Base-by-base conservation (phyloP, 2,329 filamentous ascomycete genomes). In the Pseudopyricularia cyperi region DNA sequence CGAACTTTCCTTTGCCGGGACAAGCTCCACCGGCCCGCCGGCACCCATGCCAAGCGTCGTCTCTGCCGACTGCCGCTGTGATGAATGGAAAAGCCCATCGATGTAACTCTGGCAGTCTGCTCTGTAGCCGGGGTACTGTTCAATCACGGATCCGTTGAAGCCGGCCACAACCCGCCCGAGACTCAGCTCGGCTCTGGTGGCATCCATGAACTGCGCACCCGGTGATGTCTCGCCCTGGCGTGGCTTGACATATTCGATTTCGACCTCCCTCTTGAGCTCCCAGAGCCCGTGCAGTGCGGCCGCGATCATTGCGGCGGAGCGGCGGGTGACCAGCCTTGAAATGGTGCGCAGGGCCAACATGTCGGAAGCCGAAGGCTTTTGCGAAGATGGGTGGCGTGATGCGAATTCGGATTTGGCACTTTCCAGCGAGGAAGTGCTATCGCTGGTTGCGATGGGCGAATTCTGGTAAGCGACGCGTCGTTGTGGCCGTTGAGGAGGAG, bases 111-210 rank as follows among this genome's bases (percentile, higher is more conserved):
- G 85, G 60, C 82, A 83, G 42, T 69, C 72, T 32, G 65, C 66
- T 22, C 76, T 70, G 64, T 89, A 91, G 7, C 71, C 70, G 0
- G 87, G 85, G 61, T 90, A 91, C 59, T 83, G 82, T 66, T 90
- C 85, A 50, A 90, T 82, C 49, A 91, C 85, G 28, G 82, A 85
- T 46, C 87, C 87, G 61, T 88, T 89, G 66, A 84, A 90, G 3
- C 84, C 84, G n/a, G 91, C 79, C 2, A 77, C 74, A 3, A 78
- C 81, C 52, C 69, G 67, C 33, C 57, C 52, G 7, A 62, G 55
- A 26, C 63, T 61, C 7, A 75, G 62, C 44, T 69, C 64, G 2
- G 68, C 68, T 56, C 77, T 75, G 6, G 72, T 70, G 54, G 77
- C 75, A 0, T 73, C 68, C 24, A 71, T 70, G 32, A 58, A 60